phyloP scores from a whole-genome alignment of 1,284 basidiomycete genomes.

The Sparassis latifolia region DNA sequence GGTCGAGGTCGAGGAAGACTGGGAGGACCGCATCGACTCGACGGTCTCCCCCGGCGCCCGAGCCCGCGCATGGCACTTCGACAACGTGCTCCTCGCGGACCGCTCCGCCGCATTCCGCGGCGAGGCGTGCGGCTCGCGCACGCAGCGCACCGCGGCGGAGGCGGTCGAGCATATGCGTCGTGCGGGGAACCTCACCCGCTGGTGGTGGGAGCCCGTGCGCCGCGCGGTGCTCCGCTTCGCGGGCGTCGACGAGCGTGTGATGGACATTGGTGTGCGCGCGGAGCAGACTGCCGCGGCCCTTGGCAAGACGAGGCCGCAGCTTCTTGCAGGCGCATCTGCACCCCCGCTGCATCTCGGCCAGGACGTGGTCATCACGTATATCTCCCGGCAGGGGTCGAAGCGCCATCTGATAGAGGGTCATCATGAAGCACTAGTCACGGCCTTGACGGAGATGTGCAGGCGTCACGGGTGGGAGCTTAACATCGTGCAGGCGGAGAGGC shows the following conservation, averaged over 20 bases:
- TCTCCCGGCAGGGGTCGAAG: constrained; percentile 56
- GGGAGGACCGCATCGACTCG: constrained; percentile 51
- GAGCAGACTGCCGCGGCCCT: constrained; percentile 9
- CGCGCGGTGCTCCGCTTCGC: constrained; percentile 53
- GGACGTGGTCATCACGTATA: constrained; percentile 65
- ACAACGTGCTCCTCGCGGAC: constrained; percentile 60
- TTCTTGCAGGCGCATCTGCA: constrained; percentile 4
- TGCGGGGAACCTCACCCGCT: constrained; percentile 29
- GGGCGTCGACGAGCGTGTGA: constrained; percentile 33
- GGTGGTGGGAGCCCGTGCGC: constrained; percentile 69
- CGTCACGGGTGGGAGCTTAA: constrained; percentile 60
- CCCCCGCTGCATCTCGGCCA: constrained; percentile 13
- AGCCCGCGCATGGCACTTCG: constrained; percentile 48
- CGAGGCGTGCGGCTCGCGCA: constrained; percentile 48
- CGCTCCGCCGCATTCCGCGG: constrained; percentile 72
- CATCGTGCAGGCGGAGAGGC: constrained; percentile 57
- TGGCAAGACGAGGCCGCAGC: constrained; percentile 1
- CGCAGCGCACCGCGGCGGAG: constrained; percentile 65
- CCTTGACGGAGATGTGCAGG: constrained; percentile 46
- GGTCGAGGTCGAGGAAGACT: constrained; percentile 63
- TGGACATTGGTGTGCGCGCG: constrained; percentile 22
- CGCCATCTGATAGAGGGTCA: constrained; percentile 54
- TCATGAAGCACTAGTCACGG: constrained; percentile 52
- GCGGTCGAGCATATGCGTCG: constrained; percentile 47
- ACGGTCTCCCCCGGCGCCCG: constrained; percentile 34